Conservation (phyloP, 1,284 basidiomycete genomes). For the Cutaneotrichosporon sp. region DNA sequence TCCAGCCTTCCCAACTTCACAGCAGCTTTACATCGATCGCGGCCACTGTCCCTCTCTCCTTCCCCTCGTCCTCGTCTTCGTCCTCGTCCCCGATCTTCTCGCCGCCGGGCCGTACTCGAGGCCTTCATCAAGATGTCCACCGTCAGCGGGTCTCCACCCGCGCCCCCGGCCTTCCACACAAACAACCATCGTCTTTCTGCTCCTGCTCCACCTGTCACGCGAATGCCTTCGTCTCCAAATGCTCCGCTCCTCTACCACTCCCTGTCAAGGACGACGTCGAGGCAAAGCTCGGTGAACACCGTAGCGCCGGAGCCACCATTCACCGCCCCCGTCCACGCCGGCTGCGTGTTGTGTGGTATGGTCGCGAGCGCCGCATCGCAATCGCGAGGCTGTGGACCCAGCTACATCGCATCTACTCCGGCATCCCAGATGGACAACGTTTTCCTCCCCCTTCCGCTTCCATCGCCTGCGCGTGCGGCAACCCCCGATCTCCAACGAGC, state of each 20-base stretch:
- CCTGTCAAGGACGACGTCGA: neutral
- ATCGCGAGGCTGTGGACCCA: neutral
- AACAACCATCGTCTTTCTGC: neutral
- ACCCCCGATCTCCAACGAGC: constrained; percentile 15
- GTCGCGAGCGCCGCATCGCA: constrained; percentile 21
- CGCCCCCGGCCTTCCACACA: neutral
- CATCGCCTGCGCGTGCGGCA: constrained; percentile 12
- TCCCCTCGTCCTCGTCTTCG: neutral
- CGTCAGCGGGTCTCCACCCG: neutral
- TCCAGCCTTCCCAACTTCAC: no score
- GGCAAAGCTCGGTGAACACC: neutral
- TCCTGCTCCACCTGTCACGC: neutral
- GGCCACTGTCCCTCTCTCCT: neutral
- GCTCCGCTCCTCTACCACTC: neutral
- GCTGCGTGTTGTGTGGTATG: constrained; percentile 33
- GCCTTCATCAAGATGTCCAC: neutral
- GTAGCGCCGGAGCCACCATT: neutral
- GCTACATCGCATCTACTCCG: constrained; percentile 4
- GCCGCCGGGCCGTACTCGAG: neutral
- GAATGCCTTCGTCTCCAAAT: neutral
- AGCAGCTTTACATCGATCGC: no score
- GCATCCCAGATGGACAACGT: constrained; percentile 1
- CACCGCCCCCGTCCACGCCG: constrained; percentile 17
- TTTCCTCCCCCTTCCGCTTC: constrained; percentile 6
- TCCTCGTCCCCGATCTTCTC: neutral